These are phyloP conservation scores for Flaveria trinervia DNA, from an alignment of 129 eudicot genomes.

Conservation along the genomic window DNA sequence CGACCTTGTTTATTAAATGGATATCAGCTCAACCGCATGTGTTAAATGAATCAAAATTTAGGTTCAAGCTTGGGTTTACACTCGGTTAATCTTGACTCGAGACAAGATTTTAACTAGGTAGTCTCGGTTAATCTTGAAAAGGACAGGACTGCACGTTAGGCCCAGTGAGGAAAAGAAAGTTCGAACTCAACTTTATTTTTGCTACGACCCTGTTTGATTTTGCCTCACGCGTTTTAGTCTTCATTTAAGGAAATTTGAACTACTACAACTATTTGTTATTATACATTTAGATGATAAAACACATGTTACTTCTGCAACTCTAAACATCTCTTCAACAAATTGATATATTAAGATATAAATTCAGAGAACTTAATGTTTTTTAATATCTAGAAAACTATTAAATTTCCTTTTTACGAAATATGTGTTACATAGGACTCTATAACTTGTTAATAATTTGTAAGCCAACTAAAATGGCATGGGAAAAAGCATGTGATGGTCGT, in stretches of 20 bases:
- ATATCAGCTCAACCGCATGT: too few species aligned
- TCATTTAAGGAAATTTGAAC: background rate
- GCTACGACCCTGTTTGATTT: background rate
- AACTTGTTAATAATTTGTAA: conserved; percentile 8
- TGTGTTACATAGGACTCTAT: background rate
- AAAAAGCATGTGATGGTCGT: background rate
- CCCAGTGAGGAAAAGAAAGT: background rate
- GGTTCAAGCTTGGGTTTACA: too few species aligned
- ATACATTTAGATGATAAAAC: background rate
- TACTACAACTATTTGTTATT: background rate
- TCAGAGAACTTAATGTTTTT: background rate
- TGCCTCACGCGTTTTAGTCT: background rate
- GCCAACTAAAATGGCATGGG: conserved; percentile 6
- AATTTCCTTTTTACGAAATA: background rate
- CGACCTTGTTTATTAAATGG: too few species aligned
- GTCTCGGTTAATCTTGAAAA: background rate
- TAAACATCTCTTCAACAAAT: background rate
- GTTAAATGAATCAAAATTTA: too few species aligned
- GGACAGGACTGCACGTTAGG: background rate
- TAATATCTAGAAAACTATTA: background rate
- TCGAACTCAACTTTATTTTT: background rate
- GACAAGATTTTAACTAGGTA: too few species aligned
- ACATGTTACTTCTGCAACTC: background rate
- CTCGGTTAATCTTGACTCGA: too few species aligned
- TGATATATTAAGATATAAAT: background rate